These are phyloP conservation scores for Rhodotorula mucilaginosa DNA, from an alignment of 1,284 basidiomycete genomes.

Conservation along the genomic window DNA sequence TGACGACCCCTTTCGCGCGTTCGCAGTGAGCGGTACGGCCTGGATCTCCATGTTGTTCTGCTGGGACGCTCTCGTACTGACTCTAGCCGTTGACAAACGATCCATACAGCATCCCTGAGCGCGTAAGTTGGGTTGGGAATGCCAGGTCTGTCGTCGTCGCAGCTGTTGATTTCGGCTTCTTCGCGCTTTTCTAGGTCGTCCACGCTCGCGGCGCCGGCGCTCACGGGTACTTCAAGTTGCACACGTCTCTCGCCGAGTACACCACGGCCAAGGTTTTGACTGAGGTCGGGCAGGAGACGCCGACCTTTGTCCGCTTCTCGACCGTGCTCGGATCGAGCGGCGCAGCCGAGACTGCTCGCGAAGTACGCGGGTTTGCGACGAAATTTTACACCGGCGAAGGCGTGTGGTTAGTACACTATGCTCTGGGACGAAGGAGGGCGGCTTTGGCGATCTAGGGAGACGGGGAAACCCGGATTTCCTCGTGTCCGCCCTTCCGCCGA, in stretches of 20 bases:
- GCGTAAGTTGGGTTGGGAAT: background rate
- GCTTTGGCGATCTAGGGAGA: too few species aligned
- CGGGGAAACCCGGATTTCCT: too few species aligned
- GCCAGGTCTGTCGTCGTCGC: too few species aligned
- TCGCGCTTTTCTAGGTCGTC: too few species aligned
- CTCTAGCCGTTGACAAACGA: too few species aligned
- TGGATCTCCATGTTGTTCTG: background rate
- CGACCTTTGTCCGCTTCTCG: slow-evolving; percentile 74
- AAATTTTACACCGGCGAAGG: slow-evolving; percentile 70
- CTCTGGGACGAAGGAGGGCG: too few species aligned
- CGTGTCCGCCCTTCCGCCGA: too few species aligned
- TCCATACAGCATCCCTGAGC: slow-evolving; percentile 4
- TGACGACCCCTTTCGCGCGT: background rate
- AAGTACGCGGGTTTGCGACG: slow-evolving; percentile 77
- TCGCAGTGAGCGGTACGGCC: background rate
- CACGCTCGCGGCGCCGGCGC: too few species aligned
- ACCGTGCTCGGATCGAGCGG: slow-evolving; percentile 75
- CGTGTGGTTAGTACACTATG: slow-evolving; percentile 53
- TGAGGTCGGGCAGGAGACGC: slow-evolving; percentile 63
- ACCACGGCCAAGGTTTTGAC: slow-evolving; percentile 68
- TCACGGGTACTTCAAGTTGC: slow-evolving; percentile 74
- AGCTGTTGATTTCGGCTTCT: too few species aligned
- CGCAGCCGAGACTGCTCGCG: slow-evolving; percentile 73
- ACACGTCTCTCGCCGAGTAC: slow-evolving; percentile 62
- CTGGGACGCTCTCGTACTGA: too few species aligned